Conservation (phyloP, 805 yeast genomes). For the Yarrowia bubula region DNA sequence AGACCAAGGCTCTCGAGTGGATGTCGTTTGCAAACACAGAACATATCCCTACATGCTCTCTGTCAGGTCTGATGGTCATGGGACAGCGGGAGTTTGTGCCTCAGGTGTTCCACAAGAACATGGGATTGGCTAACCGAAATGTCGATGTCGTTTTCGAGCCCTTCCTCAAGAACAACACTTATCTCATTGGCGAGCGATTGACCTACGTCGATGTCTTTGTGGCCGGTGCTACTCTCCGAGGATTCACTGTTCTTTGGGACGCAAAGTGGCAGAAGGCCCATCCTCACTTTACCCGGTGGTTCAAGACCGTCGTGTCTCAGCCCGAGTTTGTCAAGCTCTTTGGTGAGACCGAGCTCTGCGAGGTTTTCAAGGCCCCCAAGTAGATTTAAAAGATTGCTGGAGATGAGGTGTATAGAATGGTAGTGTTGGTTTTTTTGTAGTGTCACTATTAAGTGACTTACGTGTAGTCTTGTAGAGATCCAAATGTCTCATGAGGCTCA, state of each 20-base stretch:
- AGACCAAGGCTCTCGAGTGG: conserved; percentile 72
- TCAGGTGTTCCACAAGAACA: conserved; percentile 54
- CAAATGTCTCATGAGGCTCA: no score
- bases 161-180: conserved; percentile 60
- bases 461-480: no score
- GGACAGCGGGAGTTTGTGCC: conserved; percentile 77
- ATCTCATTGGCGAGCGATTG: conserved; percentile 65
- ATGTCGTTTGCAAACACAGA: conserved; percentile 73
- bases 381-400: no score
- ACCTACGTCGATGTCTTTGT: conserved; percentile 64
- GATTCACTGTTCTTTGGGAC: conserved; percentile 60
- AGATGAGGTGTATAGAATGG: no score
- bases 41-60: conserved; percentile 48
- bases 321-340: conserved; percentile 51
- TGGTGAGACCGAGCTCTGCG: conserved; percentile 39
- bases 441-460: no score
- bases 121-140: conserved; percentile 37
- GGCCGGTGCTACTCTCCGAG: conserved; percentile 52
- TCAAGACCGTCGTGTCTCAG: conserved; percentile 49
- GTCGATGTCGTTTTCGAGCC: conserved; percentile 50
- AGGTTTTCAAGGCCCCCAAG: conserved; percentile 11
- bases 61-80: conserved; percentile 55
- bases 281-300: conserved; percentile 73
- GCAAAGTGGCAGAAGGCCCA: conserved; percentile 58
- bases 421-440: neutral